Conservation (phyloP, 2,329 filamentous ascomycete genomes). For the Penicillium sp. region DNA sequence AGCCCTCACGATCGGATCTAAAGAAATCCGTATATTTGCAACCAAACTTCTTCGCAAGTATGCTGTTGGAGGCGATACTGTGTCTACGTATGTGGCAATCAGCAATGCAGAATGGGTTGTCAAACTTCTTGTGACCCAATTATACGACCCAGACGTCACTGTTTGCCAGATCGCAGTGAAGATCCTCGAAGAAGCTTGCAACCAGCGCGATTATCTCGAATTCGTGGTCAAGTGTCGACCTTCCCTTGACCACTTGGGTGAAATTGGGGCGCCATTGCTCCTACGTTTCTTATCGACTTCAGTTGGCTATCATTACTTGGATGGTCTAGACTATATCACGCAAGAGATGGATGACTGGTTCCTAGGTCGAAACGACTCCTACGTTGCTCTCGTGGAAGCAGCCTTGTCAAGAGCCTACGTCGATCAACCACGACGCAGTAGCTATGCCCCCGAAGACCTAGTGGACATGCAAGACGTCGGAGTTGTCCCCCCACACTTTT, state of each 20-base stretch:
- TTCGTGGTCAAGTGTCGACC: constrained; percentile 97
- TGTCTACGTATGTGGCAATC: constrained; percentile 43
- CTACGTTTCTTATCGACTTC: constrained; percentile 93
- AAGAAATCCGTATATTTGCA: constrained; percentile 86
- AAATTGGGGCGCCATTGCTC: constrained; percentile 91
- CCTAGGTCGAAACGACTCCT: constrained; percentile 92
- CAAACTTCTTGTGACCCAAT: constrained; percentile 91
- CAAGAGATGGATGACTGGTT: constrained; percentile 99
- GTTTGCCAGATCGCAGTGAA: constrained; percentile 96
- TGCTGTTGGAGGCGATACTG: constrained; percentile 63
- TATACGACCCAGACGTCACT: constrained; percentile 96
- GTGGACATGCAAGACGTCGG: constrained; percentile 62
- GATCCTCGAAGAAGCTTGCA: constrained; percentile 96
- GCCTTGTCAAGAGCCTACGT: constrained; percentile 83
- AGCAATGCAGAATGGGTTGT: constrained; percentile 93
- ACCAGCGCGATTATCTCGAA: constrained; percentile 85
- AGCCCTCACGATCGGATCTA: constrained; percentile 86
- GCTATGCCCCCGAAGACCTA: constrained; percentile 58
- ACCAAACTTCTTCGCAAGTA: constrained; percentile 88
- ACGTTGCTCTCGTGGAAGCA: constrained; percentile 93
- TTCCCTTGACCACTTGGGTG: constrained; percentile 90
- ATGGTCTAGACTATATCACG: constrained; percentile 96
- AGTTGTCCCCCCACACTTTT: constrained; percentile 92
- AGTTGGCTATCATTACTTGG: constrained; percentile 95
- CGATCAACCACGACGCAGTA: constrained; percentile 56